phyloP scores from a whole-genome alignment of 2,329 filamentous ascomycete species.

The Aspergillus oerlinghausenensis region DNA sequence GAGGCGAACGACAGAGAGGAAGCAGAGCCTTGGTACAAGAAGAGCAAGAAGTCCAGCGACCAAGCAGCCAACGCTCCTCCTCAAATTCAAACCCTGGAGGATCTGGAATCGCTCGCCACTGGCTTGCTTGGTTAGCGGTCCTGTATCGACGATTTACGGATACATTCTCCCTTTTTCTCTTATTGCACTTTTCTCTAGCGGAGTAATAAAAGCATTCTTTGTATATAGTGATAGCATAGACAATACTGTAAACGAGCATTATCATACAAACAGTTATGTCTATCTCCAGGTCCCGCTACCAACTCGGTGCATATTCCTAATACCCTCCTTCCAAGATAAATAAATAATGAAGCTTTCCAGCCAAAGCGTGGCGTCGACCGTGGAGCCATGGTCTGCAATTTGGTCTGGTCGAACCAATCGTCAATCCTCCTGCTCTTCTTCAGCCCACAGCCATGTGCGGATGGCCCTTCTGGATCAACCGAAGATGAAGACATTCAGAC shows the following conservation, averaged over 20 bases:
- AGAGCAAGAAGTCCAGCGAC: slow-evolving; percentile 20
- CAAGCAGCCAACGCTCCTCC: slow-evolving; percentile 14
- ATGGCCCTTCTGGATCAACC: too few species aligned
- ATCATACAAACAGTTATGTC: background rate
- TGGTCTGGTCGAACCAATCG: too few species aligned
- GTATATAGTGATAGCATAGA: slow-evolving; percentile 6
- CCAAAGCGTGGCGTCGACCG: too few species aligned
- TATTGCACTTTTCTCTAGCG: slow-evolving; percentile 18
- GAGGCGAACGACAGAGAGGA: slow-evolving; percentile 24
- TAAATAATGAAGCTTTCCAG: too few species aligned
- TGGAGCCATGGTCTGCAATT: too few species aligned
- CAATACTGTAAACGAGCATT: background rate
- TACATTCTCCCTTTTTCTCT: slow-evolving; percentile 11
- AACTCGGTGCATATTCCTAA: background rate
- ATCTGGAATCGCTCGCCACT: slow-evolving; percentile 45
- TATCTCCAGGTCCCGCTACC: background rate
- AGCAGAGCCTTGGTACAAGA: slow-evolving; percentile 18
- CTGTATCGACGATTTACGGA: slow-evolving; percentile 9
- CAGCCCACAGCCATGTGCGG: too few species aligned
- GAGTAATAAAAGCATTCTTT: slow-evolving; percentile 22
- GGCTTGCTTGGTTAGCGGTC: slow-evolving; percentile 35
- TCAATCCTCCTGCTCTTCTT: too few species aligned
- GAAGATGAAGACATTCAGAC: too few species aligned
- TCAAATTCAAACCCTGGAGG: slow-evolving; percentile 42
- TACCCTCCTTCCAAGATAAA: too few species aligned